These are phyloP conservation scores for Syzygium aromaticum DNA, from an alignment of 345 rosid species.

Conservation along the genomic window DNA sequence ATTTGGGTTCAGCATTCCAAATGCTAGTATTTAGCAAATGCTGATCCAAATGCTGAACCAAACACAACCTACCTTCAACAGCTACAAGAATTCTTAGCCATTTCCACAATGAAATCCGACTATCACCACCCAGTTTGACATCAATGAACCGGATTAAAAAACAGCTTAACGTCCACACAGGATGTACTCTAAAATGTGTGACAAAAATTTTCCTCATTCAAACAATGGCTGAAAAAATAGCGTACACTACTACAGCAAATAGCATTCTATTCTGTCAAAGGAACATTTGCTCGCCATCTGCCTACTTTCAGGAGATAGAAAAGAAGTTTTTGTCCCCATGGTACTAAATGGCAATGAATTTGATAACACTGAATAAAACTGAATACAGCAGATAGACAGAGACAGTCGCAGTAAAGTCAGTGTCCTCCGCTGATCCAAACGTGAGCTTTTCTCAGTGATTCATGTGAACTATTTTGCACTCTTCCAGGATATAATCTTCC, in stretches of 20 bases:
- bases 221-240: neutral
- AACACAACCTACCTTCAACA: too few relatives aligned
- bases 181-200: neutral
- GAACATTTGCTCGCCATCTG: neutral
- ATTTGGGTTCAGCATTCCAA: too few relatives aligned
- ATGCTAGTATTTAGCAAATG: too few relatives aligned
- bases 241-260: neutral
- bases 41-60: too few relatives aligned
- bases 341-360: neutral
- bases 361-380: neutral
- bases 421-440: neutral
- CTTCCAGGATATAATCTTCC: conserved; percentile 93
- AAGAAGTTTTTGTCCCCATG: neutral
- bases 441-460: conserved; percentile 12
- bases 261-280: neutral
- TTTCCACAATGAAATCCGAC: neutral
- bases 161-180: neutral
- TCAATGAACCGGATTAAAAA: neutral
- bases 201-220: neutral
- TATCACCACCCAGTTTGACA: neutral
- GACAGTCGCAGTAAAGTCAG: neutral
- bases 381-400: neutral
- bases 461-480: conserved; percentile 44
- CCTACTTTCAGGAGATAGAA: neutral
- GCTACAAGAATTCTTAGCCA: neutral